These are phyloP conservation scores for Calonectria fujianensis DNA, from an alignment of 2,329 filamentous ascomycete genomes.

Conservation along the genomic window DNA sequence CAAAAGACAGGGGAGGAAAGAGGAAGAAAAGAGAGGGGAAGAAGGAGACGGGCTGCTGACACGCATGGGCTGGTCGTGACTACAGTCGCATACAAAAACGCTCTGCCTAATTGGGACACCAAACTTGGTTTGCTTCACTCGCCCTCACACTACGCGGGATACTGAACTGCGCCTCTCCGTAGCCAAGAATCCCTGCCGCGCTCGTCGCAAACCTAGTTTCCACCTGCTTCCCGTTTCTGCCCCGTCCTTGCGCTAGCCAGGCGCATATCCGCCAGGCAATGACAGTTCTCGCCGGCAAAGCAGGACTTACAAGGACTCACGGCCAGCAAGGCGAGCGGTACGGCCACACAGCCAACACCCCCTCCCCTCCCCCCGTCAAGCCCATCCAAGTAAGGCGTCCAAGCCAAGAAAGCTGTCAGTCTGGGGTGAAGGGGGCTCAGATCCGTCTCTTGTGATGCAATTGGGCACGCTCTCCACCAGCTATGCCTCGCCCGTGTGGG, in stretches of 20 bases:
- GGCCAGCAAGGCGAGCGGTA: constrained; percentile 4
- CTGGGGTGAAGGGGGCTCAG: neutral
- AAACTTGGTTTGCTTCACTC: constrained; percentile 11
- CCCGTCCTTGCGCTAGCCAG: constrained; percentile 24
- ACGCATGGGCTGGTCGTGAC: constrained; percentile 12
- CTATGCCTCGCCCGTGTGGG: constrained; percentile 25
- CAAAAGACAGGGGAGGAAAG: neutral
- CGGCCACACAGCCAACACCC: neutral
- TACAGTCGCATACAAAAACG: neutral
- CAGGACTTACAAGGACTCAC: constrained; percentile 8
- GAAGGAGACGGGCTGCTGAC: constrained; percentile 1
- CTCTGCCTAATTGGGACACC: constrained; percentile 21
- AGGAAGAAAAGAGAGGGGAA: neutral
- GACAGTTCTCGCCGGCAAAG: constrained; percentile 5
- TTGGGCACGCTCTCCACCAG: constrained; percentile 13
- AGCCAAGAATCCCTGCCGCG: constrained; percentile 24
- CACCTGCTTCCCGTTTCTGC: constrained; percentile 22
- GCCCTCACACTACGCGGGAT: constrained; percentile 12
- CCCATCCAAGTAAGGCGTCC: constrained; percentile 3
- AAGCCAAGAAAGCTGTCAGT: constrained; percentile 2
- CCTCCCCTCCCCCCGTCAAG: neutral
- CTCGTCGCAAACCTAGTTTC: constrained; percentile 20
- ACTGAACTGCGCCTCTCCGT: constrained; percentile 28
- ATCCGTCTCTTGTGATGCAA: constrained; percentile 6
- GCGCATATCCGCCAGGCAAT: constrained; percentile 26